Base-by-base conservation (phyloP, 495 filamentous ascomycete genomes). In the Aspergillus wentii region DNA sequence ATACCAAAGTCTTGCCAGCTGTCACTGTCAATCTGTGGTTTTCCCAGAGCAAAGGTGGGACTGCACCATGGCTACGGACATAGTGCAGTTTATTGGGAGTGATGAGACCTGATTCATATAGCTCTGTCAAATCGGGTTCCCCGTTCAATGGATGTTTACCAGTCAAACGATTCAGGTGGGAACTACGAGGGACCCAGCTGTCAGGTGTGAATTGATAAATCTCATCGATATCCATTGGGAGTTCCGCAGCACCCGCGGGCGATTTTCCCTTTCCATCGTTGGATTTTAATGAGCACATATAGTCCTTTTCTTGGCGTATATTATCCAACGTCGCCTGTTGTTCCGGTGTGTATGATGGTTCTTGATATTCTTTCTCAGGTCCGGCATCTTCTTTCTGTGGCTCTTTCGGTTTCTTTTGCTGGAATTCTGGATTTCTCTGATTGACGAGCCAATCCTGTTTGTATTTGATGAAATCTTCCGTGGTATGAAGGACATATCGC, bases 11-110 rank as follows among this genome's bases (percentile, higher is more conserved):
- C 17, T 71, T 62, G 19, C 78, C 76, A 44, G 76, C 73, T 0
- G 58, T 64, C 8, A 81, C 58, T 58, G 81, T 76, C 8, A 82
- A 38, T 1, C 42, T 57, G 31, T 79, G 66, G 6, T 63, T 44
- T 1, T 62, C 64, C 0, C 56, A 61, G 8, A 60, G 51, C 2
- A 74, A 49, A 21, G 59, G 56, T 0, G 78, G 78, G 35, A 80
- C 77, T 71, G 74, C 75, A 58, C 79, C 69, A 56, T 82, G 78
- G 47, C 80, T 75, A 2, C 78, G 62, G 3, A 81, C 68, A 46
- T 80, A 82, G 51, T 79, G 79, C 3, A 74, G 40, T 11, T 62
- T 56, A 17, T 66, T 71, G 0, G 69, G 70, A 4, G 78, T 82
- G 28, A 68, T 46, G 56, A 78, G 35, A 15, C 34, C 35, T 3